These are phyloP conservation scores for Blastobotrys attinorum DNA, from an alignment of 805 yeast species.

Conservation along the genomic window DNA sequence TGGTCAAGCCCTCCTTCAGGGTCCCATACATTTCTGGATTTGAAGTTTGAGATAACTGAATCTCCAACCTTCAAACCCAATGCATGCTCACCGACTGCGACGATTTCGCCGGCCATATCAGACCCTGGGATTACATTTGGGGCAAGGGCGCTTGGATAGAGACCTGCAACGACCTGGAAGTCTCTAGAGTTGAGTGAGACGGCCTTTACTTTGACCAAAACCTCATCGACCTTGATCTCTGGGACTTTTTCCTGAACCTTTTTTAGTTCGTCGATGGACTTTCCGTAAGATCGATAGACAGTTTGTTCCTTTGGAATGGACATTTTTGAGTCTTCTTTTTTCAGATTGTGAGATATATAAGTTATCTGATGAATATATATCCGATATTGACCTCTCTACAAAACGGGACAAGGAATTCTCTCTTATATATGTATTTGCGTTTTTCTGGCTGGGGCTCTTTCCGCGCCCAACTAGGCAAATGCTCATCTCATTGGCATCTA, in stretches of 20 bases:
- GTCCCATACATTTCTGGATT: background rate
- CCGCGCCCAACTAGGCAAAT: no score
- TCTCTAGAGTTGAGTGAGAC: conserved; percentile 11
- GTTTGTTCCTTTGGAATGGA: background rate
- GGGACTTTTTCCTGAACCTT: background rate
- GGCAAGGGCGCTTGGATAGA: conserved; percentile 2
- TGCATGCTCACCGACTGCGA: conserved; percentile 4
- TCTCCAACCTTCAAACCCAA: conserved; percentile 6
- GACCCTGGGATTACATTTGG: conserved; percentile 9
- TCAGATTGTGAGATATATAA: no score
- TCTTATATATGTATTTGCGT: no score
- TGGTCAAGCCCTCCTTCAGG: background rate
- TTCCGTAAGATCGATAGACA: background rate
- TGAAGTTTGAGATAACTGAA: conserved; percentile 7
- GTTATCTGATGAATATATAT: no score
- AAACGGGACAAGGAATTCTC: no score
- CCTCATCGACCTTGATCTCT: conserved; percentile 3
- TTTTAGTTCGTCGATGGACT: background rate
- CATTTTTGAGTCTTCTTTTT: no score
- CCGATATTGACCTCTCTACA: no score
- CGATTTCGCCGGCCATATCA: conserved; percentile 11
- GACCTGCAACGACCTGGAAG: conserved; percentile 4
- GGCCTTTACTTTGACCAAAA: conserved; percentile 9
- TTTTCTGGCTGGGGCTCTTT: no score
- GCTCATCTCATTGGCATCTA: no score